Conservation (phyloP, 2,329 filamentous ascomycete species). For the Aspergillus sp. region DNA sequence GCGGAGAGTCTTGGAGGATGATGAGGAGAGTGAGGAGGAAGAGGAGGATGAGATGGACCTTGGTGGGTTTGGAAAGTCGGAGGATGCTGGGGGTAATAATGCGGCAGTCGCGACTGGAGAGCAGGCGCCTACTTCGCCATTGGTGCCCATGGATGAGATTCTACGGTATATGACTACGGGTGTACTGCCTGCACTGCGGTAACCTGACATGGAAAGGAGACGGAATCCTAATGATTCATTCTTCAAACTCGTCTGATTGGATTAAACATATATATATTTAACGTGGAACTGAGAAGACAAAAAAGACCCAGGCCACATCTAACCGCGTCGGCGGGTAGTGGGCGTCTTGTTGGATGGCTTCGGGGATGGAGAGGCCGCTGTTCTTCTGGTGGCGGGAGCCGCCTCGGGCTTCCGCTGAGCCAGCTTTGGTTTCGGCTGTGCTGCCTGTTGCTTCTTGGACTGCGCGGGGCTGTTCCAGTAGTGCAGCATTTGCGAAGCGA, state of each 20-base stretch:
- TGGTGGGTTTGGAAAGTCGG: slow-evolving; percentile 37
- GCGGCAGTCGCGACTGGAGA: slow-evolving; percentile 16
- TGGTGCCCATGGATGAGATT: slow-evolving; percentile 45
- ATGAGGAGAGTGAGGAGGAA: slow-evolving; percentile 46
- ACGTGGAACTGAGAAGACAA: slow-evolving; percentile 8
- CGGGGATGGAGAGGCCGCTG: slow-evolving; percentile 44
- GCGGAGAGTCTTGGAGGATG: slow-evolving; percentile 57
- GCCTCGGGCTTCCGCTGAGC: slow-evolving; percentile 24
- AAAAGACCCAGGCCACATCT: slow-evolving; percentile 22
- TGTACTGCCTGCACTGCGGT: slow-evolving; percentile 28
- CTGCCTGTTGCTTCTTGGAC: slow-evolving; percentile 32
- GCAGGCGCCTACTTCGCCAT: slow-evolving; percentile 19
- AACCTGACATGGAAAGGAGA: neutral
- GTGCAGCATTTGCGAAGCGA: slow-evolving; percentile 88
- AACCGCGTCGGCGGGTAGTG: slow-evolving; percentile 58
- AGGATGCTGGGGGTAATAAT: slow-evolving; percentile 36
- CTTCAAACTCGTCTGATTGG: neutral
- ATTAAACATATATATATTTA: slow-evolving; percentile 15
- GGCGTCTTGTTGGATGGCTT: slow-evolving; percentile 49
- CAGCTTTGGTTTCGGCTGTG: slow-evolving; percentile 27
- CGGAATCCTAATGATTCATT: neutral
- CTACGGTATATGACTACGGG: slow-evolving; percentile 55
- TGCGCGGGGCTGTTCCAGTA: slow-evolving; percentile 76
- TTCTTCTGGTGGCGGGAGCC: slow-evolving; percentile 35
- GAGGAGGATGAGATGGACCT: slow-evolving; percentile 44